A percentile compares a stretch with the other conserved stretches of the same genome.
Evolutionary conservation across 257 asterid genomes (phyloP).

Genomic region (Gentiana macrophylla): DNA sequence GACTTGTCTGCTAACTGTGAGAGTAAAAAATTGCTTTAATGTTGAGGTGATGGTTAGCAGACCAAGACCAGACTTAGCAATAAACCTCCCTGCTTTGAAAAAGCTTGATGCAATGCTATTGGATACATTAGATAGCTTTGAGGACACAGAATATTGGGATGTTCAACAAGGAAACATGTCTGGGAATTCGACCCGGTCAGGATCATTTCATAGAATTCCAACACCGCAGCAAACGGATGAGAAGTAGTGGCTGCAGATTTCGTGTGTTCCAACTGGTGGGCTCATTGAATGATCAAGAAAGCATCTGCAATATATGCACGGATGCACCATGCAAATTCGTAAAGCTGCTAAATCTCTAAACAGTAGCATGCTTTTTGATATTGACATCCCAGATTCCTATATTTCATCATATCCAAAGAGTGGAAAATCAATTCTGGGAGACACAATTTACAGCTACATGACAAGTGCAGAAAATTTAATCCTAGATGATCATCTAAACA

Average conservation of each 20-base stretch:
- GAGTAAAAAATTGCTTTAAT: too few relatives aligned
- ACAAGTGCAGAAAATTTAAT: constrained; percentile 53
- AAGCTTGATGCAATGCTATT: too few relatives aligned
- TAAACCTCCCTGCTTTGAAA: too few relatives aligned
- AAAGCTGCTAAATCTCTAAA: constrained; percentile 93
- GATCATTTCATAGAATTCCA: constrained; percentile 65
- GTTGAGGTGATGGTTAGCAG: too few relatives aligned
- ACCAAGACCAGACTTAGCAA: too few relatives aligned
- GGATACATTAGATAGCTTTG: too few relatives aligned
- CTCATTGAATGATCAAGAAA: constrained; percentile 53
- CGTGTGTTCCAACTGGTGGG: constrained; percentile 55
- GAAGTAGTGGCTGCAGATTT: constrained; percentile 90
- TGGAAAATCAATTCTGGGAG: constrained; percentile 85
- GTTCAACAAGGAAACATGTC: too few relatives aligned
- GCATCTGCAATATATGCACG: constrained; percentile 47
- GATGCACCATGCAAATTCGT: constrained; percentile 75
- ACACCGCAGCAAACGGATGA: constrained; percentile 59
- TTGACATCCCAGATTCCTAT: constrained; percentile 81
- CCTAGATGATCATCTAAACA: constrained; percentile 50
- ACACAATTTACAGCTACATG: constrained; percentile 59
- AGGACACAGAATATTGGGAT: too few relatives aligned
- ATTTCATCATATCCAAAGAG: constrained; percentile 81
- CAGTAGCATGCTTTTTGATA: constrained; percentile 59
- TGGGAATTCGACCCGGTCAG: constrained; percentile 40
- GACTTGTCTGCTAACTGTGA: too few relatives aligned